These are phyloP conservation scores for Litsea cubeba DNA, from an alignment of 164 flowering plant species.

Conservation along the genomic window DNA sequence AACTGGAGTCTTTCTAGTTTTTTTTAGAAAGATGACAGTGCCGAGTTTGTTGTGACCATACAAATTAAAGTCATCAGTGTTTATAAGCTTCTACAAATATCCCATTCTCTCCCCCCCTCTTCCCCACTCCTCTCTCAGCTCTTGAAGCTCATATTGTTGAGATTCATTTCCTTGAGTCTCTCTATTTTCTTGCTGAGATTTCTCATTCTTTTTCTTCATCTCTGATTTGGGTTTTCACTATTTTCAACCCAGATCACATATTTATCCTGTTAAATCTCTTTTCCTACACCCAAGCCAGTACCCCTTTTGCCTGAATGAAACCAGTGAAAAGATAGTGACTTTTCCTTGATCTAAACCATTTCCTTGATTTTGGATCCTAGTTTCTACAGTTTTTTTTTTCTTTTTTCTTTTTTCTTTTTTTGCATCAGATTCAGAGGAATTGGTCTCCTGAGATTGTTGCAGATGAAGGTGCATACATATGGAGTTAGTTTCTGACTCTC, in stretches of 20 bases:
- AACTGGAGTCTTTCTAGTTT: too few relatives aligned
- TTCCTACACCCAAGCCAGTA: neutral
- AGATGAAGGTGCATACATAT: constrained; percentile 7
- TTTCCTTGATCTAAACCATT: constrained; percentile 2
- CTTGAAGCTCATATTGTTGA: constrained; percentile 5
- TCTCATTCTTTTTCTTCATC: neutral
- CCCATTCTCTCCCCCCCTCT: neutral
- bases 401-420: constrained; percentile 6
- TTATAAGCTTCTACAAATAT: too few relatives aligned
- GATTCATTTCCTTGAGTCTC: constrained; percentile 13
- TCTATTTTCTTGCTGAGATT: neutral
- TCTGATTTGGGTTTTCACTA: constrained; percentile 17
- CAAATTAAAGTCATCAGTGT: neutral
- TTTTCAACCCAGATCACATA: constrained; percentile 15
- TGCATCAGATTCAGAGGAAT: constrained; percentile 19
- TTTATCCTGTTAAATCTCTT: constrained; percentile 1
- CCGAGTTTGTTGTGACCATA: neutral
- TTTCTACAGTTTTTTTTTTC: neutral
- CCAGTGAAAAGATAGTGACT: neutral
- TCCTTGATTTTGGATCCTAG: constrained; percentile 1
- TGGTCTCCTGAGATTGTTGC: constrained; percentile 20
- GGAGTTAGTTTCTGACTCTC: constrained; percentile 18
- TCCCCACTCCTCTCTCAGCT: neutral
- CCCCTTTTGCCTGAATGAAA: neutral
- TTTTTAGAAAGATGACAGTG: neutral